A percentile compares a stretch with the other conserved stretches of the same genome.
phyloP scores from a whole-genome alignment of 176 grass and related monocot genomes.

The Ampelocalamus luodianensis region DNA sequence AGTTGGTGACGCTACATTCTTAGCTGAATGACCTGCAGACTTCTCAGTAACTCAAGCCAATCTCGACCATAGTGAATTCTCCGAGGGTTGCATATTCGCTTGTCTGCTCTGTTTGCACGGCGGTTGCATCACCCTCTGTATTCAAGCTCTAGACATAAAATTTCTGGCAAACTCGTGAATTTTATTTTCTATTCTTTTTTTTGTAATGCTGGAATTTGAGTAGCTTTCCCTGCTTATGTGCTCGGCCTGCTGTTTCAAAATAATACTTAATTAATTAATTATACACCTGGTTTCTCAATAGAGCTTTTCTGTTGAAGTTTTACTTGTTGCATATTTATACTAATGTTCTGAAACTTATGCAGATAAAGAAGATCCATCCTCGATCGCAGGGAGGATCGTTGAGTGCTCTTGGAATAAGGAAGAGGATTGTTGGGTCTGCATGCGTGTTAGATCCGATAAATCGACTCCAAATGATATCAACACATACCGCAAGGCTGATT shows the following conservation, averaged over 20 bases:
- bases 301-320: background rate
- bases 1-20: background rate
- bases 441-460: slow-evolving; percentile 79
- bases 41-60: background rate
- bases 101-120: background rate
- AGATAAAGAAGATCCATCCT: slow-evolving; percentile 61
- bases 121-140: background rate
- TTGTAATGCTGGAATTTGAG: background rate
- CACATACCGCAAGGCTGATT: slow-evolving; percentile 79
- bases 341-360: slow-evolving; percentile 27
- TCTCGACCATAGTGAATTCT: background rate
- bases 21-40: slow-evolving; percentile 12
- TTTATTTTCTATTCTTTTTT: background rate
- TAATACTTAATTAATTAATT: background rate
- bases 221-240: slow-evolving; percentile 3
- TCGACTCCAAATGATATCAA: slow-evolving; percentile 92
- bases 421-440: slow-evolving; percentile 70
- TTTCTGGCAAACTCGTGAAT: background rate
- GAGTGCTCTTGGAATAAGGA: slow-evolving; percentile 83
- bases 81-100: background rate
- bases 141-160: background rate
- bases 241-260: background rate
- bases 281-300: background rate
- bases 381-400: slow-evolving; percentile 72
- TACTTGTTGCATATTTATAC: slow-evolving; percentile 23